Percentiles rank a stretch among this genome's conserved stretches.
phyloP scores from a whole-genome alignment of 208 protist species.

The Wallacemonas collosoma region DNA sequence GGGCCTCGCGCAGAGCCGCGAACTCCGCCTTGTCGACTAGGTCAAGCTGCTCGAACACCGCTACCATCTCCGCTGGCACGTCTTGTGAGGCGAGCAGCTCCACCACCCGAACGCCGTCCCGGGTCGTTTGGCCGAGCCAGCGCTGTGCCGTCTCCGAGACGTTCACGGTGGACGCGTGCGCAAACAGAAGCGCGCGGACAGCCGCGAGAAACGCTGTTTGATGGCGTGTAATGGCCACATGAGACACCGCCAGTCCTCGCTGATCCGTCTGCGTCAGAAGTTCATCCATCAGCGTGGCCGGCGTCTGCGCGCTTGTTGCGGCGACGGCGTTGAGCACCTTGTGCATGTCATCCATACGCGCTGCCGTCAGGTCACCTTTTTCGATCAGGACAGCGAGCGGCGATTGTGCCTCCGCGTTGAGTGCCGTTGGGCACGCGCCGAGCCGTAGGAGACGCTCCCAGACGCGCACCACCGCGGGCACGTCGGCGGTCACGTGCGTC shows the following conservation, averaged over 20 bases:
- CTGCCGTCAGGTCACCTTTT: not conserved
- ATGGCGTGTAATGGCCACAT: slow-evolving; percentile 34
- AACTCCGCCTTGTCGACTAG: slow-evolving; percentile 17
- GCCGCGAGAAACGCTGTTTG: slow-evolving; percentile 39
- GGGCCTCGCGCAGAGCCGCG: slow-evolving; percentile 5
- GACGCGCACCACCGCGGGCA: slow-evolving; percentile 30
- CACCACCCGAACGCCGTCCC: slow-evolving; percentile 18
- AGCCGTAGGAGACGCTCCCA: slow-evolving; percentile 33
- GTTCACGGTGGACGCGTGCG: slow-evolving; percentile 14
- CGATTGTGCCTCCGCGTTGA: slow-evolving; percentile 8
- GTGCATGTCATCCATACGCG: not conserved
- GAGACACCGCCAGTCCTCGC: slow-evolving; percentile 37
- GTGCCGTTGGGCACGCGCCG: slow-evolving; percentile 19
- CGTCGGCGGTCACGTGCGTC: slow-evolving; percentile 33
- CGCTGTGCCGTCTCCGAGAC: slow-evolving; percentile 23
- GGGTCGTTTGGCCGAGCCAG: slow-evolving; percentile 32
- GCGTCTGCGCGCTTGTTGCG: slow-evolving; percentile 5
- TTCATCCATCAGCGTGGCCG: not conserved
- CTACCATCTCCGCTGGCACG: slow-evolving; percentile 20
- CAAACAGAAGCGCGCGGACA: slow-evolving; percentile 4
- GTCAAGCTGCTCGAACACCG: slow-evolving; percentile 4
- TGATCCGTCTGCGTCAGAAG: slow-evolving; percentile 23
- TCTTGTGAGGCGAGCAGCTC: slow-evolving; percentile 25
- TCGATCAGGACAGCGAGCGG: slow-evolving; percentile 13
- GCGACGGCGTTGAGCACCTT: not conserved